phyloP scores from a whole-genome alignment of 495 filamentous ascomycete genomes.

The Penicillium robsamsonii region DNA sequence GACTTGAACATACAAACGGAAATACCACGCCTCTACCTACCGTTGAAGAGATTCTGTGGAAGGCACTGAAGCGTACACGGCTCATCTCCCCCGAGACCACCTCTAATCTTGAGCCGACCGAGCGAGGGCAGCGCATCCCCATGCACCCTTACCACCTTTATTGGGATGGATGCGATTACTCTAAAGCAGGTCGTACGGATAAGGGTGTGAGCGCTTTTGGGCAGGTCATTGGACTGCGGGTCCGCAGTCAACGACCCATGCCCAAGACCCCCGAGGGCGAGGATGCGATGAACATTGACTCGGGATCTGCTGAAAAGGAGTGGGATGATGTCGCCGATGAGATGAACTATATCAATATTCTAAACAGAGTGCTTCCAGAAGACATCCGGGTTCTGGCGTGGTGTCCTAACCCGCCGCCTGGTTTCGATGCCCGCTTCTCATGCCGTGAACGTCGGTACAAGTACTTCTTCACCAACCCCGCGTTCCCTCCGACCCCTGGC shows the following conservation, averaged over 20 bases:
- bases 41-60: slow-evolving; percentile 89
- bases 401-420: slow-evolving; percentile 75
- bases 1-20: slow-evolving; percentile 75
- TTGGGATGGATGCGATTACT: slow-evolving; percentile 82
- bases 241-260: slow-evolving; percentile 73
- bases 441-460: slow-evolving; percentile 86
- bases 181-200: slow-evolving; percentile 92
- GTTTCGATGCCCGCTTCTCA: slow-evolving; percentile 90
- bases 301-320: slow-evolving; percentile 30
- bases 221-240: slow-evolving; percentile 80
- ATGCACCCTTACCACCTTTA: slow-evolving; percentile 51
- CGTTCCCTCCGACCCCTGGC: slow-evolving; percentile 61
- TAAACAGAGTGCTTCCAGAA: slow-evolving; percentile 83
- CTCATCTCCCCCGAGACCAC: slow-evolving; percentile 70
- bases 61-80: slow-evolving; percentile 74
- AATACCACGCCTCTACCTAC: slow-evolving; percentile 68
- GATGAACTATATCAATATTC: slow-evolving; percentile 70
- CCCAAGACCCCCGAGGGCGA: slow-evolving; percentile 23
- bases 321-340: slow-evolving; percentile 82
- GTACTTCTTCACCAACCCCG: slow-evolving; percentile 97
- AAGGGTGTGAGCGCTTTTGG: slow-evolving; percentile 94
- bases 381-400: slow-evolving; percentile 91
- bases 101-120: slow-evolving; percentile 30
- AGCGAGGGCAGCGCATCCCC: slow-evolving; percentile 22
- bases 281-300: slow-evolving; percentile 26